These are phyloP conservation scores for Citrus sinensis DNA, from an alignment of 345 rosid species.

Conservation along the genomic window DNA sequence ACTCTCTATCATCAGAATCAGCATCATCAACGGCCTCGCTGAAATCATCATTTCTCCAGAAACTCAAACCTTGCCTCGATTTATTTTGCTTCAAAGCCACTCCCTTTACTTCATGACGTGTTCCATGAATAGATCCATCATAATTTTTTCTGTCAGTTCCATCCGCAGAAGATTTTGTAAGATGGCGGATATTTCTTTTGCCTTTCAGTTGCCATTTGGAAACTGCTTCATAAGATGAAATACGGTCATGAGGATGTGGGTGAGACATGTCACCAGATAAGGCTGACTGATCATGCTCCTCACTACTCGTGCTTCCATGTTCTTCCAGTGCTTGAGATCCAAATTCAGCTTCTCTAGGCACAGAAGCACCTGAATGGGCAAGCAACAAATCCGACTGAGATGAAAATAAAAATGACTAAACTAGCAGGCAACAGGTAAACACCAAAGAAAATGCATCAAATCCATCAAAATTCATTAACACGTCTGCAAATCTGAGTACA, in stretches of 20 bases:
- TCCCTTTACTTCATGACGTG: constrained; percentile 40
- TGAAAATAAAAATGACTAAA: neutral
- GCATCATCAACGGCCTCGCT: constrained; percentile 39
- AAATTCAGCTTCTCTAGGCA: constrained; percentile 25
- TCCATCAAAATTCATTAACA: neutral
- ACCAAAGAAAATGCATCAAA: neutral
- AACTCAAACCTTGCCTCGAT: constrained; percentile 35
- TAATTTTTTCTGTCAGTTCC: constrained; percentile 26
- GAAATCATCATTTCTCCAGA: constrained; percentile 30
- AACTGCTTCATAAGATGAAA: constrained; percentile 52
- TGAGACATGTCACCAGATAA: constrained; percentile 61
- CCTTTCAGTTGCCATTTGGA: constrained; percentile 94
- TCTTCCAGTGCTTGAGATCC: constrained; percentile 42
- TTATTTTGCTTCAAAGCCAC: constrained; percentile 39
- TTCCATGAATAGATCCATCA: constrained; percentile 35
- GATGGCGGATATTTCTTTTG: constrained; percentile 75
- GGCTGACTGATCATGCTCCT: constrained; percentile 68
- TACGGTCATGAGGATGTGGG: constrained; percentile 45
- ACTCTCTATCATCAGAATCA: constrained; percentile 44
- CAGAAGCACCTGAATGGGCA: constrained; percentile 29
- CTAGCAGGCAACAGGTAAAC: neutral
- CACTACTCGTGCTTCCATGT: constrained; percentile 69
- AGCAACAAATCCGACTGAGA: constrained; percentile 9
- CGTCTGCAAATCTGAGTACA: neutral
- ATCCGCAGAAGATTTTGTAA: constrained; percentile 49